phyloP scores from a whole-genome alignment of 768 basidiomycete species.

The Lactarius evosmus region DNA sequence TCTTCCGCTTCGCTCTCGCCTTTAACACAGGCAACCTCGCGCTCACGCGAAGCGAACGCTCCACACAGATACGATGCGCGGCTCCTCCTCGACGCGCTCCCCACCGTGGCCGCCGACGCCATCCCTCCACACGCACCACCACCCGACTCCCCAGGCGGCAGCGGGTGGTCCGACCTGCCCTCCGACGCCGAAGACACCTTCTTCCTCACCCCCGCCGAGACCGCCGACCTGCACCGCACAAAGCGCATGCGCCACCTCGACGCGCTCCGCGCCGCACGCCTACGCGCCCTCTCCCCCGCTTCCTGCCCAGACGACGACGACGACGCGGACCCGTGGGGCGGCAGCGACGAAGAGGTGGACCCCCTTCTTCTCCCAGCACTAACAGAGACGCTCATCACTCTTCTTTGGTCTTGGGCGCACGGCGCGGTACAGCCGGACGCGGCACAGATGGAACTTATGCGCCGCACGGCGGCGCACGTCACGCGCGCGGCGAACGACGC shows the following conservation, averaged over 20 bases:
- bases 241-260: constrained; percentile 67
- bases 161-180: constrained; percentile 81
- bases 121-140: constrained; percentile 27
- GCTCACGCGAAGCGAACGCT: background rate
- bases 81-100: constrained; percentile 60
- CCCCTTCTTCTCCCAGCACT: background rate
- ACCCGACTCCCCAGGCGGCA: constrained; percentile 50
- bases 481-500: constrained; percentile 69
- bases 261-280: constrained; percentile 57
- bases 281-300: constrained; percentile 51
- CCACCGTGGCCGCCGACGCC: constrained; percentile 12
- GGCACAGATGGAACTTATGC: constrained; percentile 61
- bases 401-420: no score
- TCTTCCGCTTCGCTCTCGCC: constrained; percentile 27
- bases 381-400: background rate
- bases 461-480: constrained; percentile 68
- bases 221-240: constrained; percentile 60
- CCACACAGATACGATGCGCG: constrained; percentile 72
- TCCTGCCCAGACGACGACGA: constrained; percentile 21
- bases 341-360: constrained; percentile 66
- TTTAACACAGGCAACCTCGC: background rate
- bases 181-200: constrained; percentile 86
- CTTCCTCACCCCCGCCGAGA: constrained; percentile 66
- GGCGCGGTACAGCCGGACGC: constrained; percentile 54
- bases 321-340: constrained; percentile 57